A percentile compares a stretch with the other conserved stretches of the same genome.
These are phyloP conservation scores for Picea engelmannii DNA, from an alignment of 83 land plant species.

Conservation along the genomic window DNA sequence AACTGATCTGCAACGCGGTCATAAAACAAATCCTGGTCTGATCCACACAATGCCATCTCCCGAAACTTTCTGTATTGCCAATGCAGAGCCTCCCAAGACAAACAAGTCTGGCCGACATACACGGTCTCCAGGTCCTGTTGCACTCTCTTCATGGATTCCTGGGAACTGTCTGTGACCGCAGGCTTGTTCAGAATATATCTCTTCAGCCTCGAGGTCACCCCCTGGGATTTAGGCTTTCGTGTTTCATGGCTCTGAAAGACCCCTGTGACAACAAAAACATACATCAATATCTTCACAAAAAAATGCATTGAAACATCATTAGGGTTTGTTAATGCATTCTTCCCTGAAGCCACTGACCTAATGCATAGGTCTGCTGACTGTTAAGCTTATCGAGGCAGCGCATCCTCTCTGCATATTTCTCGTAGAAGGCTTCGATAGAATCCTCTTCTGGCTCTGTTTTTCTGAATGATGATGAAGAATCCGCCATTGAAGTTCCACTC, in stretches of 20 bases:
- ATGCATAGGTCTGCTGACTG: conserved; percentile 45
- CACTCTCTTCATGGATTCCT: too few relatives aligned
- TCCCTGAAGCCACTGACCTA: conserved; percentile 38
- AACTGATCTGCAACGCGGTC: too few relatives aligned
- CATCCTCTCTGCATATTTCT: conserved; percentile 53
- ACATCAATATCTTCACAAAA: not conserved
- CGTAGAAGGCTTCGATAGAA: conserved; percentile 49
- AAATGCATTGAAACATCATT: not conserved
- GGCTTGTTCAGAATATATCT: too few relatives aligned
- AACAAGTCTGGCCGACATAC: too few relatives aligned
- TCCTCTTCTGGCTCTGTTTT: conserved; percentile 30
- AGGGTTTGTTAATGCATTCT: not conserved
- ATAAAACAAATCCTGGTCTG: too few relatives aligned
- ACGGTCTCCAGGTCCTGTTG: too few relatives aligned
- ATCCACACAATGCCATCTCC: too few relatives aligned
- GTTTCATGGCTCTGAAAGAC: conserved; percentile 42
- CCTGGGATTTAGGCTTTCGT: conserved; percentile 15
- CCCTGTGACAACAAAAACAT: conserved; percentile 24
- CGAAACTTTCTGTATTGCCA: too few relatives aligned
- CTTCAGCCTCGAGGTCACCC: conserved; percentile 14
- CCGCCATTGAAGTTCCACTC: not conserved
- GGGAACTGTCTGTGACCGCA: too few relatives aligned
- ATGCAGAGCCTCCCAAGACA: too few relatives aligned
- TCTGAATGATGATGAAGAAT: conserved; percentile 16
- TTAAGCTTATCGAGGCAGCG: conserved; percentile 52